Evolutionary conservation across 2,329 filamentous ascomycete species (phyloP).

Genomic region (Claviceps monticola): DNA sequence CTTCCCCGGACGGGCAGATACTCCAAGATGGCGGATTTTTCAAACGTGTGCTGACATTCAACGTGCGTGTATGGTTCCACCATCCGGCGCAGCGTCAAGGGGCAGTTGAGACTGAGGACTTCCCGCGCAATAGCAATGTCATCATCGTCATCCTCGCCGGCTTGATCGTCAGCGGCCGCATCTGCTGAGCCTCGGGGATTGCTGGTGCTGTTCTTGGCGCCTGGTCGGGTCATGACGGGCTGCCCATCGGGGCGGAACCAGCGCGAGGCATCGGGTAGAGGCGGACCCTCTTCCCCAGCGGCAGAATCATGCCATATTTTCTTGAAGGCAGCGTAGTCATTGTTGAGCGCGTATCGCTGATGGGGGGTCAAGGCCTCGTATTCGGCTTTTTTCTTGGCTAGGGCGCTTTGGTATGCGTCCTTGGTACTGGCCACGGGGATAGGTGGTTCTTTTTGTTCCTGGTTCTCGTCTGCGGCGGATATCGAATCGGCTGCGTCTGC

Average conservation of each 20-base stretch:
- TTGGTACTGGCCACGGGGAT: constrained; percentile 14
- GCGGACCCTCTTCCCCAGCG: constrained; percentile 33
- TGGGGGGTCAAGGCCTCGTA: constrained; percentile 29
- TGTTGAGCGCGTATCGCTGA: constrained; percentile 39
- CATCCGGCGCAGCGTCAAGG: constrained; percentile 51
- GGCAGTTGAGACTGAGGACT: constrained; percentile 53
- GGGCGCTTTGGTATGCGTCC: constrained; percentile 22
- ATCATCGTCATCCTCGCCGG: constrained; percentile 43
- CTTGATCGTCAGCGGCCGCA: constrained; percentile 3
- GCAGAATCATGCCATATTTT: constrained; percentile 41
- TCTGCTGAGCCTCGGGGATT: neutral
- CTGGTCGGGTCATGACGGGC: constrained; percentile 22
- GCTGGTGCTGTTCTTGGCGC: neutral
- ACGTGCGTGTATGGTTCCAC: constrained; percentile 51
- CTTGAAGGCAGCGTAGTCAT: constrained; percentile 47
- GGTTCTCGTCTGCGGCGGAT: constrained; percentile 6
- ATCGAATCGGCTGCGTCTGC: constrained; percentile 4
- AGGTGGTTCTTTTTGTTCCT: constrained; percentile 9
- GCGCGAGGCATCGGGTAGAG: constrained; percentile 35
- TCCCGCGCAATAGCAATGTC: constrained; percentile 55
- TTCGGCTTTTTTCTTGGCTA: constrained; percentile 23
- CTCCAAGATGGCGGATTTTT: constrained; percentile 49
- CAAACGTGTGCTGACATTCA: constrained; percentile 60
- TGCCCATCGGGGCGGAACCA: constrained; percentile 39
- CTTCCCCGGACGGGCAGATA: constrained; percentile 28